Evolutionary conservation across 2,329 filamentous ascomycete species (phyloP), one percentile per base, ranked within the genome.

Genomic region (Byssoonygena ceratinophila): DNA sequence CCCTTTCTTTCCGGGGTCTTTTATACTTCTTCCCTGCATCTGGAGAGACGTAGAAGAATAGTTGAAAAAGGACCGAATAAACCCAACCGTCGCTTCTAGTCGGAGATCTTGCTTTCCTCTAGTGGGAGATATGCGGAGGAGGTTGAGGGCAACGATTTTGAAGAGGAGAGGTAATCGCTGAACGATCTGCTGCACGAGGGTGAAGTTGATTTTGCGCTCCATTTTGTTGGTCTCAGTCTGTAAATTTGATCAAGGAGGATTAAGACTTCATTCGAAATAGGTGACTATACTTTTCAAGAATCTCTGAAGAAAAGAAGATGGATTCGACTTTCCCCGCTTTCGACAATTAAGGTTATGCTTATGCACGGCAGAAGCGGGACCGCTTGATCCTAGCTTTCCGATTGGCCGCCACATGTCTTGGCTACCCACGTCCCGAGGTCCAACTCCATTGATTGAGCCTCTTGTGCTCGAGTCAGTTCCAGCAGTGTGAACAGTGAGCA

Each of bases 61-160:
- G 12, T 66, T 64, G 48, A 87, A 65, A 51, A 88, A 73, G 0
- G 78, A 78, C 18, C 87, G 83, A n/a, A 95, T 66, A 14, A 92
- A 71, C 23, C 80, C 77, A 52, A 95, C 75, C 0, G 77, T 82
- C 51, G 96, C 63, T 53, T 85, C 84, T 12, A 84, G 91, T 48
- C 78, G 78, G 3, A 95, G 71, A 64, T 94, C 85, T 70, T 91
- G 83, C 71, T 92, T 87, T 44, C 81, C 79, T 3, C 84, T 80
- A 6, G 81, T 82, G 31, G 83, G 76, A 0, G 89, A 88, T 37
- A 85, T 68, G 25, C 76, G 78, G 6, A 95, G 73, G 1, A 63
- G 59, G 62, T 74, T 71, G 18, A 70, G 60, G 32, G 74, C 29
- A 18, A 67, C 55, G 1, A 70, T 73, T 56, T 68, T 71, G 20